Percentiles rank a stretch among this genome's conserved stretches.
These are phyloP conservation scores for Neofusicoccum parvum DNA, from an alignment of 2,329 filamentous ascomycete genomes.

Conservation along the genomic window DNA sequence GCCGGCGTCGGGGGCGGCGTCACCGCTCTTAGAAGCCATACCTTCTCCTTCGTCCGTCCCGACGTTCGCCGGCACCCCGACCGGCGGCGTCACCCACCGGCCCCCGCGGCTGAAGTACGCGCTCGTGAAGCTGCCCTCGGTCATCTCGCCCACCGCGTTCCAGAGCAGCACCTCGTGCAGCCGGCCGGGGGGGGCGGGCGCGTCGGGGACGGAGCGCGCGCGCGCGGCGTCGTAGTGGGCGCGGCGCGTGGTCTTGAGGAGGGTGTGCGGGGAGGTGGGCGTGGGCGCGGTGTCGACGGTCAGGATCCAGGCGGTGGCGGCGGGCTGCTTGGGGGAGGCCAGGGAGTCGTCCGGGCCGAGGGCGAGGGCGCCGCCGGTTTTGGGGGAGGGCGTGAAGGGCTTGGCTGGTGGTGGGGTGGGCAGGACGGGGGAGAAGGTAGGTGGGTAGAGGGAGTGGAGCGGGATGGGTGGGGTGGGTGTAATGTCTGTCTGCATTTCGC, in stretches of 20 bases:
- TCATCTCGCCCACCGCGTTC: slow-evolving; percentile 66
- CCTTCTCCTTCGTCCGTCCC: background rate
- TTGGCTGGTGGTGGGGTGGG: slow-evolving; percentile 27
- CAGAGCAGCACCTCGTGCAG: slow-evolving; percentile 72
- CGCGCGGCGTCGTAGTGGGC: slow-evolving; percentile 72
- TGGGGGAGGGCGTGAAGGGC: slow-evolving; percentile 35
- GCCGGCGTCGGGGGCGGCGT: slow-evolving; percentile 24
- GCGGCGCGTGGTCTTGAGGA: slow-evolving; percentile 81
- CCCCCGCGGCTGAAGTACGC: slow-evolving; percentile 76
- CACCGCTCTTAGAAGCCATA: background rate
- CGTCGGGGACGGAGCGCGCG: slow-evolving; percentile 57
- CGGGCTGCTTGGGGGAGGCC: slow-evolving; percentile 22
- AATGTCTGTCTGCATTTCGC: slow-evolving; percentile 42
- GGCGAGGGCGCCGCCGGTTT: slow-evolving; percentile 38
- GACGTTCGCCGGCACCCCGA: slow-evolving; percentile 27
- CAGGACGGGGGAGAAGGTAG: slow-evolving; percentile 48
- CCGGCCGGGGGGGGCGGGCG: slow-evolving; percentile 33
- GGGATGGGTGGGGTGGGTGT: slow-evolving; percentile 44
- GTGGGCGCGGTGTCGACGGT: slow-evolving; percentile 57
- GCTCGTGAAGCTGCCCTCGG: slow-evolving; percentile 84
- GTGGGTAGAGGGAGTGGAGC: slow-evolving; percentile 61
- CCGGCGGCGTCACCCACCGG: slow-evolving; percentile 77
- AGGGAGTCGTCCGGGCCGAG: slow-evolving; percentile 35
- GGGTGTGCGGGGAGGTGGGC: slow-evolving; percentile 66
- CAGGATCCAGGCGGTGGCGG: slow-evolving; percentile 47